phyloP scores from a whole-genome alignment of 2,329 filamentous ascomycete species.

The Fusarium virguliforme region DNA sequence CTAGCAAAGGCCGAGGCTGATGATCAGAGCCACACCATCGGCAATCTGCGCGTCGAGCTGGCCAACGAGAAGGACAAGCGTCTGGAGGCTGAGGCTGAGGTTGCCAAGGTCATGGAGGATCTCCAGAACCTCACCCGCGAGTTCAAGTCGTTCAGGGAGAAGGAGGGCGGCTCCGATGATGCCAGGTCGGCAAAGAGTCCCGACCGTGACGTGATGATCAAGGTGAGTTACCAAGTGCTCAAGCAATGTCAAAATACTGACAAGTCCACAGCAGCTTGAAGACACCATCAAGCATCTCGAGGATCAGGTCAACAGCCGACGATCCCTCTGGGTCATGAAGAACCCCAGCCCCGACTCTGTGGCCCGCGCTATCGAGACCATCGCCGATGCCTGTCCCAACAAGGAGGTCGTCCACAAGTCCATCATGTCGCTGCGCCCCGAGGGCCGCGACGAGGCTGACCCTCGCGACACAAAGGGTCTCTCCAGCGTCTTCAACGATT shows the following conservation, averaged over 20 bases:
- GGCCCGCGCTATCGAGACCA: conserved; percentile 54
- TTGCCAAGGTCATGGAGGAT: conserved; percentile 51
- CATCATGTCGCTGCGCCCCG: conserved; percentile 50
- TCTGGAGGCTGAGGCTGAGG: conserved; percentile 50
- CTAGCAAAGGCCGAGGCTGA: conserved; percentile 56
- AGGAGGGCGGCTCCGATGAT: conserved; percentile 40
- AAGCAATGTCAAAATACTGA: conserved; percentile 4
- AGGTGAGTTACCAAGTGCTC: conserved; percentile 44
- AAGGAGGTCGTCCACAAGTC: conserved; percentile 50
- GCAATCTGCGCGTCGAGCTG: conserved; percentile 54
- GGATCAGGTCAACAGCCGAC: conserved; percentile 57
- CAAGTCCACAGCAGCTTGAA: conserved; percentile 51
- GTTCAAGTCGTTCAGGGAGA: conserved; percentile 52
- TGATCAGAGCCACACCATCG: conserved; percentile 54
- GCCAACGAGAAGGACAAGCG: conserved; percentile 54
- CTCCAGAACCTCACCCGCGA: conserved; percentile 51
- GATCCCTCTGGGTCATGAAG: conserved; percentile 57
- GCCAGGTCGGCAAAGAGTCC: conserved; percentile 39
- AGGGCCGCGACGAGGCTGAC: conserved; percentile 22
- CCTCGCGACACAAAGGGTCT: conserved; percentile 39
- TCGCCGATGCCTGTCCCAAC: conserved; percentile 51
- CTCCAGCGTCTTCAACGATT: conserved; percentile 34
- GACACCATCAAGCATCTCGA: conserved; percentile 55
- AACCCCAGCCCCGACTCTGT: conserved; percentile 54
- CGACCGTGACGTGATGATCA: conserved; percentile 51